Base-by-base conservation (phyloP, 1,284 basidiomycete genomes). In the Coriolopsis trogii region DNA sequence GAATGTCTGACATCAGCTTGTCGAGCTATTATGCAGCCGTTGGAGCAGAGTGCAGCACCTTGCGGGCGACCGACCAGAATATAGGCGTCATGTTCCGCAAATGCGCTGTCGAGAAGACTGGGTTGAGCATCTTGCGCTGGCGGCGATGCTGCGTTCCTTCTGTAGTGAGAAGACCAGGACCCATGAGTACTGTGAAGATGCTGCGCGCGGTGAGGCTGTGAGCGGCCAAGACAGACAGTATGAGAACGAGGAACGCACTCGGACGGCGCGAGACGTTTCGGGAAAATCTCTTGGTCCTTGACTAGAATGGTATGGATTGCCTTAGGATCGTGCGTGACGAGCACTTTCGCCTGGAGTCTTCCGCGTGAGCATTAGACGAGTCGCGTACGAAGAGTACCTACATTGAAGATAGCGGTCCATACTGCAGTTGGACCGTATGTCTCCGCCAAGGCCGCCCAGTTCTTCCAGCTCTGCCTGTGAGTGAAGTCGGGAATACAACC, bases 221-320 rank as follows among this genome's bases (percentile, higher is more conserved):
- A n/a, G n/a, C n/a, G n/a, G 59, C 24, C 64, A 62, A 42, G 21
- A 15, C 15, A 2, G 37, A 15, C 15, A n/a, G 30, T 45, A 20
- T 18, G 2, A 43, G 9, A n/a, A 23, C 6, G 30, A 13, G 10
- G 10, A 12, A 23, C 37, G 6, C 18, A 39, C 37, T 39, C 10
- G 20, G 37, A 8, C 6, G 24, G 18, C 10, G n/a, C 15, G 18
- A 28, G 9, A 15, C 41, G 6, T 18, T 34, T 66, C 60, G n/a
- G 62, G 41, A 63, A 68, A 16, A 55, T 41, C 24, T 63, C 45
- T 33, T 63, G 61, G 24, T 70, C 68, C 45, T 67, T 69, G 15
- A 67, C 51, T 6, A 70, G n/a, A 12, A 70, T 61, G 36, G 51
- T 58, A 24, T 64, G 58, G 23, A 67, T 43, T 2, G 66, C 66